Percentiles rank a stretch among this genome's conserved stretches.
These are phyloP conservation scores for Penicillium ucsense DNA, from an alignment of 495 filamentous ascomycete genomes.

Conservation along the genomic window DNA sequence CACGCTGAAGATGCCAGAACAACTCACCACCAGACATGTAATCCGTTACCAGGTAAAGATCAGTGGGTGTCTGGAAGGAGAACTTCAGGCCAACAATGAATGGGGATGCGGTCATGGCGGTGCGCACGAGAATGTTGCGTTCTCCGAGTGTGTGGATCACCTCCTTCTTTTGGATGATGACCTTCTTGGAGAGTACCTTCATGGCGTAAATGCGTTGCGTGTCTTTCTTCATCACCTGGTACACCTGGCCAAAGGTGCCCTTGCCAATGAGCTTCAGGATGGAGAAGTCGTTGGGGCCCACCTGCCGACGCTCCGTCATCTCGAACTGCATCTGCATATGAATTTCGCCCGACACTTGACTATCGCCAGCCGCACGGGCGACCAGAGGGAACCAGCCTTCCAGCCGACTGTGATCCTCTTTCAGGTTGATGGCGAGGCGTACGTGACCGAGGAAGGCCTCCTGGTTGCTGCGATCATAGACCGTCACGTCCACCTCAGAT, in stretches of 20 bases:
- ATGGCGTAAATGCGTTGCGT: slow-evolving; percentile 94
- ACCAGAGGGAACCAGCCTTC: slow-evolving; percentile 82
- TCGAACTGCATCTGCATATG: slow-evolving; percentile 79
- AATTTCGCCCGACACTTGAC: slow-evolving; percentile 82
- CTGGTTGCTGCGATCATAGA: slow-evolving; percentile 78
- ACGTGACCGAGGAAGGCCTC: slow-evolving; percentile 92
- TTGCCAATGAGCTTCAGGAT: slow-evolving; percentile 95
- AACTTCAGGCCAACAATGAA: slow-evolving; percentile 99
- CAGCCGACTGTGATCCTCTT: slow-evolving; percentile 56
- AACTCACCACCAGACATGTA: slow-evolving; percentile 99
- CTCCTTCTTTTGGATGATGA: slow-evolving; percentile 99
- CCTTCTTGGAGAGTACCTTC: slow-evolving; percentile 98
- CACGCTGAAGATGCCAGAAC: slow-evolving; percentile 98
- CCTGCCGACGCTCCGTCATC: slow-evolving; percentile 82
- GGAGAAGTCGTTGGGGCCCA: slow-evolving; percentile 93
- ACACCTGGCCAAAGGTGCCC: slow-evolving; percentile 98
- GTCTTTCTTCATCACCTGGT: slow-evolving; percentile 97
- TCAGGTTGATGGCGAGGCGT: slow-evolving; percentile 57
- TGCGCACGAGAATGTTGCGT: slow-evolving; percentile 92
- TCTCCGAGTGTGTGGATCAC: slow-evolving; percentile 95
- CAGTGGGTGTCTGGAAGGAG: slow-evolving; percentile 94
- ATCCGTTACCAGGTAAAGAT: slow-evolving; percentile 96
- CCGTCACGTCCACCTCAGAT: slow-evolving; percentile 83
- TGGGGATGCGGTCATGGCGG: slow-evolving; percentile 88
- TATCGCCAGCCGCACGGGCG: slow-evolving; percentile 51